These are phyloP conservation scores for Picea glauca DNA, from an alignment of 75 land plant genomes.

Conservation along the genomic window DNA sequence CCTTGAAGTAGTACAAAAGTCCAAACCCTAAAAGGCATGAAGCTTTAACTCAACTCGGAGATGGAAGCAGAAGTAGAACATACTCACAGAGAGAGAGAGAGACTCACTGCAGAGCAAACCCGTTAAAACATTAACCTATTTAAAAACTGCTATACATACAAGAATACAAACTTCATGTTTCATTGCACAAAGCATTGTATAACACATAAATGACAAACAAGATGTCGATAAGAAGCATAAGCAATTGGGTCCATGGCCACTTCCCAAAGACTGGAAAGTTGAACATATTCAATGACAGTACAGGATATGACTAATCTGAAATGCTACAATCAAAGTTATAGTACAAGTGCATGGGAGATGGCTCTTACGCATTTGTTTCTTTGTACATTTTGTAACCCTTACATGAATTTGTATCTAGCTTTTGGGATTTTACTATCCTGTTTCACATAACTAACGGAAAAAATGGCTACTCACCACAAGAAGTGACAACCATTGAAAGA, in stretches of 20 bases:
- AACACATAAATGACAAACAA: background rate
- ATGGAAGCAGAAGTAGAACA: background rate
- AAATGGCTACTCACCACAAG: constrained; percentile 51
- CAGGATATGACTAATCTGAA: background rate
- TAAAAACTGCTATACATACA: constrained; percentile 5
- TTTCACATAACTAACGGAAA: background rate
- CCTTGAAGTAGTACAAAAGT: too few species aligned
- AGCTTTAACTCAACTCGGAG: too few species aligned
- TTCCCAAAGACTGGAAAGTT: background rate
- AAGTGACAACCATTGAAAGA: constrained; percentile 53
- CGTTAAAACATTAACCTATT: background rate
- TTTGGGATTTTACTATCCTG: background rate
- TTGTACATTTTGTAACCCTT: background rate
- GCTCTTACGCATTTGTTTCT: background rate
- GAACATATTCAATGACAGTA: background rate
- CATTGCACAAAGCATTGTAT: background rate
- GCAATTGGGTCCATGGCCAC: constrained; percentile 2
- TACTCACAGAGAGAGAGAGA: background rate
- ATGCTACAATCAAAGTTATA: background rate
- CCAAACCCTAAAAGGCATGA: too few species aligned
- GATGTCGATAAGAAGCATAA: background rate
- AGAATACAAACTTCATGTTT: constrained; percentile 8
- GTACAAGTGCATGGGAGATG: background rate
- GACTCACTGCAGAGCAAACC: too few species aligned
- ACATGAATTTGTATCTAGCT: background rate